Conservation (phyloP, 495 filamentous ascomycete genomes). For the Penicillium macrosclerotiorum region DNA sequence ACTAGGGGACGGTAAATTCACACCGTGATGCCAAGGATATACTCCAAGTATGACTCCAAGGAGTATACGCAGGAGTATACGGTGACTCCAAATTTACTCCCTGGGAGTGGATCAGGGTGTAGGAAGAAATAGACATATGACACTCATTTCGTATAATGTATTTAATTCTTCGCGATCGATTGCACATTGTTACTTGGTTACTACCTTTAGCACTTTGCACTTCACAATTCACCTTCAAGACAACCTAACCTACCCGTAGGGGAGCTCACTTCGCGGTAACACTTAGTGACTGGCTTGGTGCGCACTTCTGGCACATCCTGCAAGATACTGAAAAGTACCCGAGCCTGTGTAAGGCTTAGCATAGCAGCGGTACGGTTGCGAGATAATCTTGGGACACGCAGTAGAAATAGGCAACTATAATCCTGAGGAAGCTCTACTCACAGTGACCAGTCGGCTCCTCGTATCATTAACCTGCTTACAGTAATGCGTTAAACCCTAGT, state of each 20-base stretch:
- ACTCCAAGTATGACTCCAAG: not conserved
- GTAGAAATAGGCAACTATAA: not conserved
- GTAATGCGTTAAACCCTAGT: no score
- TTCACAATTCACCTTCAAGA: not conserved
- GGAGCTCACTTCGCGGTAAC: not conserved
- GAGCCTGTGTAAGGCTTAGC: not conserved
- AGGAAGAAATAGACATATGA: not conserved
- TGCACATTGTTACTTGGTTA: not conserved
- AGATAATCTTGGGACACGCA: conserved; percentile 2
- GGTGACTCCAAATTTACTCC: not conserved
- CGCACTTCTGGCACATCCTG: not conserved
- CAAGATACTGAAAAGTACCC: not conserved
- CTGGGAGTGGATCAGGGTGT: not conserved
- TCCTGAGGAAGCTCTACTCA: no score
- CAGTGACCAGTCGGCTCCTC: no score
- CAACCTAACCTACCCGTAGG: not conserved
- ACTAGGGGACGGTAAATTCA: not conserved
- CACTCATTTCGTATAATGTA: not conserved
- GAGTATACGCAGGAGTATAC: conserved; percentile 1
- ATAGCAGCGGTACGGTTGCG: conserved; percentile 4
- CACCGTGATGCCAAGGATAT: not conserved
- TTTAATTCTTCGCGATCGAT: conserved; percentile 4
- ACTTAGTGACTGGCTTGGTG: conserved; percentile 1
- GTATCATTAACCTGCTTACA: no score
- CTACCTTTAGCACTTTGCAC: not conserved